A percentile compares a stretch with the other conserved stretches of the same genome.
Conservation (phyloP, 148 eudicot genomes). For the Euryodendron excelsum region DNA sequence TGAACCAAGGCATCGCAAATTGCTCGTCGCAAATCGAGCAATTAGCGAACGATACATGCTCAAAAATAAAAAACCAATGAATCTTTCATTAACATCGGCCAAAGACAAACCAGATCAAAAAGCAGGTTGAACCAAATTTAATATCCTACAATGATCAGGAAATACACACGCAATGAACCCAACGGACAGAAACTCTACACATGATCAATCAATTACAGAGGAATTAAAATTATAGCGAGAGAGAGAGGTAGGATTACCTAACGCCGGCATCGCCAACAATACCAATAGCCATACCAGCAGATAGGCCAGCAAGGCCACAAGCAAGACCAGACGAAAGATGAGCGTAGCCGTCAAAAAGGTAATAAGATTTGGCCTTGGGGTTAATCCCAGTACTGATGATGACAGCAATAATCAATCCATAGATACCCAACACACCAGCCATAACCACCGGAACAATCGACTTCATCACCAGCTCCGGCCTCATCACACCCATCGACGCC, state of each 20-base stretch:
- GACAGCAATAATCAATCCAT: slow-evolving; percentile 69
- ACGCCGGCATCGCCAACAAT: slow-evolving; percentile 85
- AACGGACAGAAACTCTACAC: background rate
- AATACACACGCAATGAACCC: background rate
- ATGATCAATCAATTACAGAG: background rate
- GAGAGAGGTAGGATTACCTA: slow-evolving; percentile 33
- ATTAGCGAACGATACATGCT: too few relatives aligned
- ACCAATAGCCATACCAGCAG: slow-evolving; percentile 85
- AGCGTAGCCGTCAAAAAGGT: too few relatives aligned
- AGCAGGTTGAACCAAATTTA: background rate
- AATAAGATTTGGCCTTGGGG: too few relatives aligned
- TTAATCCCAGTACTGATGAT: slow-evolving; percentile 74
- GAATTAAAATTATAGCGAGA: background rate
- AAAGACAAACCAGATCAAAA: background rate
- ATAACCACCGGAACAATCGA: slow-evolving; percentile 77
- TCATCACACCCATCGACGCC: slow-evolving; percentile 81
- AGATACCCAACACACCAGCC: slow-evolving; percentile 81
- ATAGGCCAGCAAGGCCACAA: slow-evolving; percentile 77
- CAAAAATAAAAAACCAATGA: too few relatives aligned
- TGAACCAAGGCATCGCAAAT: too few relatives aligned
- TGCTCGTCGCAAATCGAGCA: too few relatives aligned
- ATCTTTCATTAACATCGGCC: background rate
- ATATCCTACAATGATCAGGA: background rate
- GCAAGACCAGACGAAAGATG: slow-evolving; percentile 78
- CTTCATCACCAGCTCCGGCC: slow-evolving; percentile 74